A percentile compares a stretch with the other conserved stretches of the same genome.
phyloP scores from a whole-genome alignment of 805 yeast species.

The Starmerella lactis-condensi region DNA sequence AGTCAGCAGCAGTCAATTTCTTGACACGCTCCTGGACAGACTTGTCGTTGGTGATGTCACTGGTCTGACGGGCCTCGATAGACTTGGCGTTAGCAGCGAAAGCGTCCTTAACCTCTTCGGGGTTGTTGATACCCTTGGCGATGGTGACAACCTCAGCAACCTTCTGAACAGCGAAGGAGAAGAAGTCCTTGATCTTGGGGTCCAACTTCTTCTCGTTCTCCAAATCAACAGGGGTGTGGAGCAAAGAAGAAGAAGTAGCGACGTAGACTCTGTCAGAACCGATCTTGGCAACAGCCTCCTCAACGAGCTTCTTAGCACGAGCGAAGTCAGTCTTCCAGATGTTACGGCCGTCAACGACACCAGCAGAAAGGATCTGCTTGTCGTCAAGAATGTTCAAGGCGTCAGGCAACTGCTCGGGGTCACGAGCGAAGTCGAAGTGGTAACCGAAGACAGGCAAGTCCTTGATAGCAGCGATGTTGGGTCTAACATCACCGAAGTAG shows the following conservation, averaged over 20 bases:
- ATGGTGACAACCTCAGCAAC: slow-evolving; percentile 75
- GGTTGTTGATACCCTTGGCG: slow-evolving; percentile 70
- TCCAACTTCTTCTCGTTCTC: slow-evolving; percentile 79
- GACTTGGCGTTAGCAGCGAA: slow-evolving; percentile 76
- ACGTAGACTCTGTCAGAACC: slow-evolving; percentile 59
- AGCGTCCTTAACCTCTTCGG: slow-evolving; percentile 43
- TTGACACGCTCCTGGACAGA: slow-evolving; percentile 77
- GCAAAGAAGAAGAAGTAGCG: slow-evolving; percentile 87
- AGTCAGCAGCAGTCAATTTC: slow-evolving; percentile 41
- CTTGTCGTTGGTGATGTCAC: slow-evolving; percentile 78
- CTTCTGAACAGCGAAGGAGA: slow-evolving; percentile 96
- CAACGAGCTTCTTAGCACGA: slow-evolving; percentile 64
- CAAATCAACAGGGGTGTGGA: slow-evolving; percentile 97
- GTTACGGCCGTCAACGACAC: slow-evolving; percentile 98
- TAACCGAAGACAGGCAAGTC: slow-evolving; percentile 82
- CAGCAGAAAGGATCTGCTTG: slow-evolving; percentile 74
- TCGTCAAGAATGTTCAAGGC: slow-evolving; percentile 48
- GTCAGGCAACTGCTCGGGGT: slow-evolving; percentile 84
- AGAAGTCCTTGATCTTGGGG: slow-evolving; percentile 87
- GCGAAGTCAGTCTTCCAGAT: slow-evolving; percentile 96
- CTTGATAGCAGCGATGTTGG: slow-evolving; percentile 79
- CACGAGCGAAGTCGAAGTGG: slow-evolving; percentile 94
- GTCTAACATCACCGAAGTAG: slow-evolving; percentile 96
- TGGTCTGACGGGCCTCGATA: slow-evolving; percentile 66
- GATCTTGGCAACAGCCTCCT: slow-evolving; percentile 64